Evolutionary conservation across 2,329 filamentous ascomycete species (phyloP).

Genomic region (Xylaria sp.): DNA sequence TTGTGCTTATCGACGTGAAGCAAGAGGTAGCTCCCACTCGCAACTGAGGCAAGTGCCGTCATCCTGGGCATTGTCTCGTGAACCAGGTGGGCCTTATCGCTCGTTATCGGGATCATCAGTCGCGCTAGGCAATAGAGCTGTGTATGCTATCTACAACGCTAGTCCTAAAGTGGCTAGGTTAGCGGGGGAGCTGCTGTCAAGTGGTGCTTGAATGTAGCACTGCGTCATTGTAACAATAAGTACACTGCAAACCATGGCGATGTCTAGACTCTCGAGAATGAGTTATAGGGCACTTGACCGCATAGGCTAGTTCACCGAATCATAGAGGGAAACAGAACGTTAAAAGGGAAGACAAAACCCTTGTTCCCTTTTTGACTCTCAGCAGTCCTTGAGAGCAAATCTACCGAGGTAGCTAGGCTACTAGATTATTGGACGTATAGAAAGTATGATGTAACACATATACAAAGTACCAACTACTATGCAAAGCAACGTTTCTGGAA

Average conservation of each 20-base stretch:
- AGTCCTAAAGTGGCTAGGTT: conserved; percentile 15
- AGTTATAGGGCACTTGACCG: no score
- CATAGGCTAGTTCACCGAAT: no score
- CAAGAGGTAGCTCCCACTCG: conserved; percentile 15
- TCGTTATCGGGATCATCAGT: conserved; percentile 20
- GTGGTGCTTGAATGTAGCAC: not conserved
- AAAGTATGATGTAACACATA: not conserved
- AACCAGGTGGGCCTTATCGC: conserved; percentile 29
- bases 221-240: no score
- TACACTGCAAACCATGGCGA: no score
- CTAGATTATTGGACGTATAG: not conserved
- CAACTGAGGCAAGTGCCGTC: conserved; percentile 28
- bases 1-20: conserved; percentile 8
- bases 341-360: no score
- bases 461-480: not conserved
- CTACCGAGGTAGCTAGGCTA: no score
- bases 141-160: conserved; percentile 12
- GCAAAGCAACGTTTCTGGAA: not conserved
- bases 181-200: not conserved
- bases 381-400: no score
- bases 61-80: conserved; percentile 28
- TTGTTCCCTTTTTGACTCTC: no score
- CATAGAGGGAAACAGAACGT: no score
- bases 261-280: no score
- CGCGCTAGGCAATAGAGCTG: not conserved